Percentiles rank a stretch among this genome's conserved stretches.
Conservation (phyloP, 1,139 yeast genomes). For the Torulaspora pretoriensis region DNA sequence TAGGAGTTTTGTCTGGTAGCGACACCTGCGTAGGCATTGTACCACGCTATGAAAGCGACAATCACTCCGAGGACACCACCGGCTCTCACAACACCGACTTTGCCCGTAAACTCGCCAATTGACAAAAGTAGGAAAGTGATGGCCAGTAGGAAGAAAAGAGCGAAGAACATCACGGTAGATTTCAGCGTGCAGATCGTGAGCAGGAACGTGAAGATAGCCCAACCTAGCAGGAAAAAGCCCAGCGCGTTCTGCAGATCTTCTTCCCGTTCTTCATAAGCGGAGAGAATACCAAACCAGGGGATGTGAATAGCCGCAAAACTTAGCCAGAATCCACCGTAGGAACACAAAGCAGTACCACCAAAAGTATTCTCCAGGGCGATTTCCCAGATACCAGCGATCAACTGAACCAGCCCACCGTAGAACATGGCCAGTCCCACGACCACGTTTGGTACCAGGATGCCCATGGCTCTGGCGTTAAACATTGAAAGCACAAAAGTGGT, state of each 20-base stretch:
- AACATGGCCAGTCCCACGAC: slow-evolving; percentile 75
- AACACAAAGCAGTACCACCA: slow-evolving; percentile 67
- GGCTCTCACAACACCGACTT: slow-evolving; percentile 45
- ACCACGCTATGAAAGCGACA: slow-evolving; percentile 68
- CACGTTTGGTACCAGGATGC: slow-evolving; percentile 46
- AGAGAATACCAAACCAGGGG: slow-evolving; percentile 56
- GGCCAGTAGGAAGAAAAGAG: slow-evolving; percentile 55
- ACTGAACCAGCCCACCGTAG: slow-evolving; percentile 80
- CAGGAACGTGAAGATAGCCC: slow-evolving; percentile 66
- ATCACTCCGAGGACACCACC: slow-evolving; percentile 66
- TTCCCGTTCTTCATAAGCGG: slow-evolving; percentile 43
- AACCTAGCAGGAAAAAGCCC: slow-evolving; percentile 59
- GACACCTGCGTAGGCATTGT: slow-evolving; percentile 72
- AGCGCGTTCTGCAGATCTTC: slow-evolving; percentile 45
- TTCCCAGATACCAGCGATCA: slow-evolving; percentile 60
- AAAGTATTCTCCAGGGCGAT: slow-evolving; percentile 64
- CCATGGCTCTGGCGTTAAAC: slow-evolving; percentile 49
- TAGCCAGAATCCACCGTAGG: slow-evolving; percentile 75
- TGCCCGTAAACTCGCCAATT: slow-evolving; percentile 50
- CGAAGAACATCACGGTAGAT: slow-evolving; percentile 64
- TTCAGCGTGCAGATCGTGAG: slow-evolving; percentile 57
- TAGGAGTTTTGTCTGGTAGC: slow-evolving; percentile 62
- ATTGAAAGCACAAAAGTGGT: slow-evolving; percentile 63
- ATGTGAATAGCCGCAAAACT: slow-evolving; percentile 57
- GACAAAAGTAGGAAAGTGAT: slow-evolving; percentile 63